These are phyloP conservation scores for Ascochyta clinopodiicola DNA, from an alignment of 2,329 filamentous ascomycete species.

Conservation along the genomic window DNA sequence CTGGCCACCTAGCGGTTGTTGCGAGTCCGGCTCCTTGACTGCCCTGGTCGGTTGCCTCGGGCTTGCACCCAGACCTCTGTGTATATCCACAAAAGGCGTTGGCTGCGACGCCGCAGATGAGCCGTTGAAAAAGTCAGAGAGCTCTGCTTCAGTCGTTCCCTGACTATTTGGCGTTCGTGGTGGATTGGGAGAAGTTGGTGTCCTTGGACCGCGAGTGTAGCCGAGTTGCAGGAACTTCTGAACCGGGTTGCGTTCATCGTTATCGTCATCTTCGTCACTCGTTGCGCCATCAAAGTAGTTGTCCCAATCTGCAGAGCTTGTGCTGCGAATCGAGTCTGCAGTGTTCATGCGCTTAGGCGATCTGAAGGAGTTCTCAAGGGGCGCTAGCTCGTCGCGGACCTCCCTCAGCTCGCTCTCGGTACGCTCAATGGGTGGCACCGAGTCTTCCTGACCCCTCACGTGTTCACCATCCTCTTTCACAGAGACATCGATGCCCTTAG, in stretches of 20 bases:
- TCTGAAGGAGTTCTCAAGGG: slow-evolving; percentile 35
- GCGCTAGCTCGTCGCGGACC: slow-evolving; percentile 51
- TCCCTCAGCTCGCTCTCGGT: slow-evolving; percentile 58
- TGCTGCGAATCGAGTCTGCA: slow-evolving; percentile 39
- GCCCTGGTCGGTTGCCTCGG: slow-evolving; percentile 25
- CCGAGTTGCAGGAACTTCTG: slow-evolving; percentile 46
- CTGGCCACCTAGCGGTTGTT: slow-evolving; percentile 33
- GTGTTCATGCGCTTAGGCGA: slow-evolving; percentile 33
- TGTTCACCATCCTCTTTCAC: slow-evolving; percentile 71
- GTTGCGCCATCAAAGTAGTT: slow-evolving; percentile 57
- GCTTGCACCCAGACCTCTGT: slow-evolving; percentile 49
- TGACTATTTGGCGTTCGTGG: slow-evolving; percentile 28
- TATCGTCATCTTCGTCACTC: slow-evolving; percentile 56
- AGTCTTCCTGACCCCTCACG: slow-evolving; percentile 58
- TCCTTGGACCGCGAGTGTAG: slow-evolving; percentile 25
- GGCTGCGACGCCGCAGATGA: slow-evolving; percentile 11
- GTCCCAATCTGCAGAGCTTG: slow-evolving; percentile 56
- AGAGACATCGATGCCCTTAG: slow-evolving; percentile 63
- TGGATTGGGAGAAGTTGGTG: slow-evolving; percentile 18
- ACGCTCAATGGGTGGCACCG: slow-evolving; percentile 46
- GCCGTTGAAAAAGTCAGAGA: slow-evolving; percentile 45
- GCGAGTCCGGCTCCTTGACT: slow-evolving; percentile 36
- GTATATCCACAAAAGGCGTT: slow-evolving; percentile 39
- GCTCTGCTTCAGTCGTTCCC: slow-evolving; percentile 51
- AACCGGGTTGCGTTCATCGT: slow-evolving; percentile 47